Evolutionary conservation across 2,329 filamentous ascomycete species (phyloP).

Genomic region (Pleochaeta shiraiana): DNA sequence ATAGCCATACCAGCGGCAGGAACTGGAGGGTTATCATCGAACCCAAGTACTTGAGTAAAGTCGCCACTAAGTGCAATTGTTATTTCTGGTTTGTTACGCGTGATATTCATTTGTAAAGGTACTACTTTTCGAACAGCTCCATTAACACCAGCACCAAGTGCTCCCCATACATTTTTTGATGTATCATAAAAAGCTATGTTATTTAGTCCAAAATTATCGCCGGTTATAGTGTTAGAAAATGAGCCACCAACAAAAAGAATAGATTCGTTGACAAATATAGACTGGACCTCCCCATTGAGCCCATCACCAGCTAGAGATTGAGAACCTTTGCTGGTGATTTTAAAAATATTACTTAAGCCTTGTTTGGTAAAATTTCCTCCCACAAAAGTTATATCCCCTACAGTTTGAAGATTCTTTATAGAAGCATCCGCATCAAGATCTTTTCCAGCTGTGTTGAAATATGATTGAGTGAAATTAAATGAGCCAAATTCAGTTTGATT

Average conservation of each 20-base stretch:
- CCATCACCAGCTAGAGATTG: slow-evolving; percentile 45
- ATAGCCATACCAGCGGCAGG: slow-evolving; percentile 59
- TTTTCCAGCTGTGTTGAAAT: slow-evolving; percentile 54
- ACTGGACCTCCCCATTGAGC: slow-evolving; percentile 56
- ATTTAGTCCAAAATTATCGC: slow-evolving; percentile 39
- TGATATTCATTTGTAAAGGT: slow-evolving; percentile 59
- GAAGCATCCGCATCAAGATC: slow-evolving; percentile 44
- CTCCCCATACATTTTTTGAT: slow-evolving; percentile 43
- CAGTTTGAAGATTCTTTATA: slow-evolving; percentile 44
- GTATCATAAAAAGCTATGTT: slow-evolving; percentile 61
- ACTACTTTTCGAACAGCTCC: slow-evolving; percentile 57
- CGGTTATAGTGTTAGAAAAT: slow-evolving; percentile 52
- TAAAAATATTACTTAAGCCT: slow-evolving; percentile 53
- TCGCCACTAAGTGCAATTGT: slow-evolving; percentile 62
- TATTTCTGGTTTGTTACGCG: slow-evolving; percentile 40
- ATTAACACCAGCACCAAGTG: slow-evolving; percentile 71
- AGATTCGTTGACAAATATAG: slow-evolving; percentile 42
- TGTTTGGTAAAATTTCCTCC: slow-evolving; percentile 65
- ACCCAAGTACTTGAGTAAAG: slow-evolving; percentile 52
- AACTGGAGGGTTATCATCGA: slow-evolving; percentile 37
- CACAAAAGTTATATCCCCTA: slow-evolving; percentile 45
- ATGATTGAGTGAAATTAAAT: slow-evolving; percentile 41
- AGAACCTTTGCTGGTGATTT: slow-evolving; percentile 40
- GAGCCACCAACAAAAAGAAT: slow-evolving; percentile 62
- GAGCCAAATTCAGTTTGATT: slow-evolving; percentile 32